Base-by-base conservation (phyloP, 2,329 filamentous ascomycete genomes). In the Aspergillus fijiensis region DNA sequence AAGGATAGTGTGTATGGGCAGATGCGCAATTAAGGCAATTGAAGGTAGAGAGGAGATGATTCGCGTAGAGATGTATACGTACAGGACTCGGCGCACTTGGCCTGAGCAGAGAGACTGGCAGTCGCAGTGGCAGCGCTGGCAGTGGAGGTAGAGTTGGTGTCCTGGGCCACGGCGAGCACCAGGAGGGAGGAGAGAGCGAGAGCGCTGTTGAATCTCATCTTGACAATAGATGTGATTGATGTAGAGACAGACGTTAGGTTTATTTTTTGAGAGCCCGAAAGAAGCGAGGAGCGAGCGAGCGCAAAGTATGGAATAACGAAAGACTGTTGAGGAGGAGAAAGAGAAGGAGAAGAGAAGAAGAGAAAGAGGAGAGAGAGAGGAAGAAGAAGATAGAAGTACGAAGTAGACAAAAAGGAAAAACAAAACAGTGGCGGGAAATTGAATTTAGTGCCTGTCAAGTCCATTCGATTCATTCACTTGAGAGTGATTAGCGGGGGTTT, bases 171-270 rank as follows among this genome's bases (percentile, higher is more conserved):
- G 52, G 72, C 79, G 65, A 80, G 70, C 65, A 75, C 77, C 65
- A 77, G 70, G 63, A 84, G 73, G 62, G 78, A 74, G 60, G 76
- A 72, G 63, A 82, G 65, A 65, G 80, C 72, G 65, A 80, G 63
- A 61, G 78, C 60, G 61, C 72, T 55, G 52, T 55, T 76, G 75
- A 80, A 65, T 74, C 77, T 78, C 76, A 78, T 78, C 58, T 66
- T 74, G 66, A 59, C 4, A 27, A 21, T 55, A 23, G 51, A 42
- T 23, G 3, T 35, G 31, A 52, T 52, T 9, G 25, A 52, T 33
- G 55, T 60, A 62, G 59, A 57, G 62, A 66, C 58, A 65, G 63
- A 60, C 56, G 23, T 50, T 57, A 51, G 29, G 48, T 49, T 55
- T 57, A 51, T 25, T 21, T 52, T 27, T 39, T 29, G 58, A 42